Percentiles rank a stretch among this genome's conserved stretches.
Conservation (phyloP, 345 rosid species). For the Sonneratia alba region DNA sequence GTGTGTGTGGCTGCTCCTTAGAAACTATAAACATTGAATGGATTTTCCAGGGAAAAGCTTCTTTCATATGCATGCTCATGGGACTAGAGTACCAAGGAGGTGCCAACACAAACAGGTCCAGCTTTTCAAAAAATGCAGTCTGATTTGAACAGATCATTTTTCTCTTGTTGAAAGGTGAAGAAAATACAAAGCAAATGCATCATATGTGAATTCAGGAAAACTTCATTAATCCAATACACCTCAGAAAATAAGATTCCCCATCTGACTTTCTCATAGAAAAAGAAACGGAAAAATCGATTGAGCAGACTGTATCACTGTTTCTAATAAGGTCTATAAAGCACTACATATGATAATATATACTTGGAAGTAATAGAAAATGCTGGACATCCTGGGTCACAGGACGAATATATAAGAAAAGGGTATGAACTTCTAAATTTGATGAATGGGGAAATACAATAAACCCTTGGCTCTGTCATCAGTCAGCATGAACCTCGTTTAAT, state of each 20-base stretch:
- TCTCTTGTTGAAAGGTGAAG: neutral
- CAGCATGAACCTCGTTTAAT: conserved; percentile 56
- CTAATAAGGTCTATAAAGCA: neutral
- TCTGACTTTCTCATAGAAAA: neutral
- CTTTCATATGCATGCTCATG: neutral
- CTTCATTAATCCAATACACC: neutral
- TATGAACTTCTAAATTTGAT: neutral
- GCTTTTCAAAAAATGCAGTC: neutral
- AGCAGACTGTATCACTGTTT: no score
- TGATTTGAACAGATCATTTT: neutral
- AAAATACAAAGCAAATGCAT: neutral
- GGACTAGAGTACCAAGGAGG: neutral
- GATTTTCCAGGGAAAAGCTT: neutral
- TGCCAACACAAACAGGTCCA: neutral
- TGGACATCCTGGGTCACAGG: neutral
- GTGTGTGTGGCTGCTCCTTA: neutral
- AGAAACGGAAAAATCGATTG: neutral
- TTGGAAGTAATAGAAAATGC: neutral
- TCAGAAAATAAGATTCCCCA: neutral
- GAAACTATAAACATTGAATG: neutral
- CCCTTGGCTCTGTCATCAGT: neutral
- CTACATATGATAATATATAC: neutral
- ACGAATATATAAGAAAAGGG: neutral
- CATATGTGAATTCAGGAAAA: neutral
- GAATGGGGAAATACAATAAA: neutral